phyloP scores from a whole-genome alignment of 2,329 filamentous ascomycete genomes.

The Stagonosporopsis vannaccii region DNA sequence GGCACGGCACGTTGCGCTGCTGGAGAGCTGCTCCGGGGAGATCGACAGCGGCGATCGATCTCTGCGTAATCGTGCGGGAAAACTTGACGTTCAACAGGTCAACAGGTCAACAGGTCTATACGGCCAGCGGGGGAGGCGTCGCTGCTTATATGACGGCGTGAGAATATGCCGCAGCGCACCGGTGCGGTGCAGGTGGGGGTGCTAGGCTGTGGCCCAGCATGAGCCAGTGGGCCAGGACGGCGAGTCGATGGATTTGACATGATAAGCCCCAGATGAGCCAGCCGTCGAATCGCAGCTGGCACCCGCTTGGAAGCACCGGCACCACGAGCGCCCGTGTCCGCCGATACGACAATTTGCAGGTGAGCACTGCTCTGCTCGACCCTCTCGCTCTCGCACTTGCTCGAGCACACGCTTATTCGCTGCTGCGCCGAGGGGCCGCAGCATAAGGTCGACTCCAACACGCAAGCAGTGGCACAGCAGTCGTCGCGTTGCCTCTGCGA shows the following conservation, averaged over 20 bases:
- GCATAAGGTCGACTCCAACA: conserved; percentile 10
- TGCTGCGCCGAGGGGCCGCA: conserved; percentile 1
- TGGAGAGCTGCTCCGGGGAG: conserved; percentile 11
- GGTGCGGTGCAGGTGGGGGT: conserved; percentile 12
- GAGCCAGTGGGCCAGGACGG: conserved; percentile 63
- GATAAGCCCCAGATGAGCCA: conserved; percentile 16
- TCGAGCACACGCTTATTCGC: conserved; percentile 3
- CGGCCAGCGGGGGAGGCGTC: not conserved
- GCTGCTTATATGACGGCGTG: conserved; percentile 18
- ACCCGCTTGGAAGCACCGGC: conserved; percentile 3
- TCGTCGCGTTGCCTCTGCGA: not conserved
- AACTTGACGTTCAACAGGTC: conserved; percentile 6
- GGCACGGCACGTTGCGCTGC: conserved; percentile 17
- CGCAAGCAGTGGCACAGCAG: conserved; percentile 23
- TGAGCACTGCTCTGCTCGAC: conserved; percentile 5
- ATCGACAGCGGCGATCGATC: conserved; percentile 19
- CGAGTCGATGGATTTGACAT: conserved; percentile 37
- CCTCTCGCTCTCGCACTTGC: not conserved
- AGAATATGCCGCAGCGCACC: conserved; percentile 8
- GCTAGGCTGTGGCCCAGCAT: conserved; percentile 58
- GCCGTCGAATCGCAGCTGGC: conserved; percentile 16
- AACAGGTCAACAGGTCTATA: not conserved
- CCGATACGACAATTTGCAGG: not conserved
- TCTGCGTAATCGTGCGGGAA: conserved; percentile 10
- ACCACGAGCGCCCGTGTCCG: not conserved